A percentile compares a stretch with the other conserved stretches of the same genome.
Conservation (phyloP, 2,329 filamentous ascomycete genomes). For the Drechslerella coelobrocha region DNA sequence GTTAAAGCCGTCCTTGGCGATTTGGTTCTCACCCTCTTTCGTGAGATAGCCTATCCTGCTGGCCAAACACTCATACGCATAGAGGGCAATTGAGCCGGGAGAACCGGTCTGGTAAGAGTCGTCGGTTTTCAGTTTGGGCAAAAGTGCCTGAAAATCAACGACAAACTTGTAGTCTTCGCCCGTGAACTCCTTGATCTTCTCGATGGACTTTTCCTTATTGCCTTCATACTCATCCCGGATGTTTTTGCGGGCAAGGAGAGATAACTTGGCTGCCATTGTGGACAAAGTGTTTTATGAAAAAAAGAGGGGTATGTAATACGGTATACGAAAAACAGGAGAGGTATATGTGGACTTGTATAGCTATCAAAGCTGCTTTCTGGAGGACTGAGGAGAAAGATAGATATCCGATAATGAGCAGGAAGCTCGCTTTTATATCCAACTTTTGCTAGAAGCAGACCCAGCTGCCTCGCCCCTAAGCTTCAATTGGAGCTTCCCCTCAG, state of each 20-base stretch:
- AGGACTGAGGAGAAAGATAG: conserved; percentile 21
- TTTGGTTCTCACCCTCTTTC: conserved; percentile 17
- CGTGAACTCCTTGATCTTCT: conserved; percentile 30
- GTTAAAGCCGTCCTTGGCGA: conserved; percentile 31
- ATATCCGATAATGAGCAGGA: conserved; percentile 16
- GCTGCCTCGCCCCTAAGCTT: neutral
- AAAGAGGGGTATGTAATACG: neutral
- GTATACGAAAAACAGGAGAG: conserved; percentile 11
- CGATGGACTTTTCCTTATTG: conserved; percentile 9
- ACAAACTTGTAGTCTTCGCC: conserved; percentile 40
- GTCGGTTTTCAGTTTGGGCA: conserved; percentile 10
- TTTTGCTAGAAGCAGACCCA: neutral
- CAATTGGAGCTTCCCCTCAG: neutral
- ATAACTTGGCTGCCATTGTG: conserved; percentile 42
- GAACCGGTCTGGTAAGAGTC: conserved; percentile 35
- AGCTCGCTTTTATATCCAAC: conserved; percentile 38
- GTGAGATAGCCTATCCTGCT: conserved; percentile 26
- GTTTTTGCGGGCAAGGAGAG: conserved; percentile 40
- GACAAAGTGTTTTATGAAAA: neutral
- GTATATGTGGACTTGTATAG: conserved; percentile 5
- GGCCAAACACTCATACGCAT: conserved; percentile 15
- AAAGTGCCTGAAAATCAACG: conserved; percentile 29
- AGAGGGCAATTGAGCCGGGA: conserved; percentile 34
- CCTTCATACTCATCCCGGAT: conserved; percentile 46
- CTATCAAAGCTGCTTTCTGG: conserved; percentile 41